Evolutionary conservation across 345 rosid species (phyloP).

Genomic region (Gossypium anomalum): DNA sequence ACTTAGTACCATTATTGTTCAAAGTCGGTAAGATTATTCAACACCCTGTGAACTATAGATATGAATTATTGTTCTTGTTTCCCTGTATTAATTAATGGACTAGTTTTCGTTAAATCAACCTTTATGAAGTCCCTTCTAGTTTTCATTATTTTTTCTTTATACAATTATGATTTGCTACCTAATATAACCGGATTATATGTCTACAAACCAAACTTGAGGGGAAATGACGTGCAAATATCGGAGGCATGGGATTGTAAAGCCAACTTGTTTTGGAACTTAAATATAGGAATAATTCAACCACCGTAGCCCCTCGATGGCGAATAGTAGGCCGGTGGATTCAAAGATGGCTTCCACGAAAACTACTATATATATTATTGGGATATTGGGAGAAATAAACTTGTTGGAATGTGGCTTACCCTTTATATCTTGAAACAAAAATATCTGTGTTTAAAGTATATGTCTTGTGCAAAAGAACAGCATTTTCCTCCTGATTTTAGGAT

Average conservation of each 20-base stretch:
- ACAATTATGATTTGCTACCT: no score
- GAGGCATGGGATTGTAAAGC: background rate
- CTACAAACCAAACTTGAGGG: no score
- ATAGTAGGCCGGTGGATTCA: background rate
- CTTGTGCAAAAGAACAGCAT: background rate
- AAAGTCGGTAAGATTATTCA: background rate
- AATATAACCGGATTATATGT: no score
- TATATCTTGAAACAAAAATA: background rate
- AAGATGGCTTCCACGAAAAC: background rate
- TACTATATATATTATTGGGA: background rate
- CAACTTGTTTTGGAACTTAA: background rate
- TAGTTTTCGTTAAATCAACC: background rate
- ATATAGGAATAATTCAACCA: slow-evolving; percentile 1
- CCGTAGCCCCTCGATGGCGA: background rate
- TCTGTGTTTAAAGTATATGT: background rate
- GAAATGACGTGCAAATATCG: no score
- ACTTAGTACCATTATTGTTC: background rate
- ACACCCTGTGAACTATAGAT: background rate
- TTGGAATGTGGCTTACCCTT: background rate
- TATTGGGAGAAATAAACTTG: background rate
- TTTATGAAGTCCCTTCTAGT: background rate
- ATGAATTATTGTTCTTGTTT: background rate
- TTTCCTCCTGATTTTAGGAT: background rate
- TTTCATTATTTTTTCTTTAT: background rate
- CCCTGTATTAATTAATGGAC: background rate